A percentile compares a stretch with the other conserved stretches of the same genome.
Conservation (phyloP, 1,284 basidiomycete species). For the Cerioporus squamosus region DNA sequence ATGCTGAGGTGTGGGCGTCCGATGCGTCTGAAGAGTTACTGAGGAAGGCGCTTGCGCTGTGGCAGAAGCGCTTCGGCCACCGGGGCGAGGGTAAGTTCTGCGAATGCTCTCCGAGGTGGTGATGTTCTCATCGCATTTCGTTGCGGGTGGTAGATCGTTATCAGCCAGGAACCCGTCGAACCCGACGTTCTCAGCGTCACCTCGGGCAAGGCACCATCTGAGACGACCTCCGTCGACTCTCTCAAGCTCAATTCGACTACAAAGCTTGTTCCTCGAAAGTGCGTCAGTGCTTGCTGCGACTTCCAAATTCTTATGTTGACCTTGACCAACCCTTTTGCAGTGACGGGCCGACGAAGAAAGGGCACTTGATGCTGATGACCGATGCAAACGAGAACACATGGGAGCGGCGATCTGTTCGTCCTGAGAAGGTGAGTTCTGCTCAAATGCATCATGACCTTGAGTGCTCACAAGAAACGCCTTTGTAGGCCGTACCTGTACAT, state of each 20-base stretch:
- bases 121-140: neutral
- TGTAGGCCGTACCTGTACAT: conserved; percentile 88
- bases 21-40: conserved; percentile 69
- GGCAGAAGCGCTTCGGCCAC: conserved; percentile 84
- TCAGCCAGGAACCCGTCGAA: conserved; percentile 70
- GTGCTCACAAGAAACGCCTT: neutral
- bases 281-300: conserved; percentile 23
- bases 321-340: conserved; percentile 44
- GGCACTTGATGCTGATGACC: conserved; percentile 77
- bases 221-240: conserved; percentile 49
- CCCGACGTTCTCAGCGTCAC: conserved; percentile 48
- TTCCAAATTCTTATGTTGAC: conserved; percentile 4
- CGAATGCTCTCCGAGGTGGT: no score
- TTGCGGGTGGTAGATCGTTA: conserved; percentile 58
- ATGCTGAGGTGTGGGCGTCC: conserved; percentile 63
- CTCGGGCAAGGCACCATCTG: conserved; percentile 43
- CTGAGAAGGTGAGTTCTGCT: conserved; percentile 69
- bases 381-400: conserved; percentile 85
- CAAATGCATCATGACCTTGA: no score
- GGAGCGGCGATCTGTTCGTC: conserved; percentile 87
- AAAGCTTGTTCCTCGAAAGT: conserved; percentile 76
- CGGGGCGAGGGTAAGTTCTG: conserved; percentile 62
- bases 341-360: conserved; percentile 84
- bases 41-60: conserved; percentile 70
- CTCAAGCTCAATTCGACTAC: conserved; percentile 75